Percentiles rank a stretch among this genome's conserved stretches.
Evolutionary conservation across 140 eudicot species (phyloP).

Genomic region (Senecio squalidus): DNA sequence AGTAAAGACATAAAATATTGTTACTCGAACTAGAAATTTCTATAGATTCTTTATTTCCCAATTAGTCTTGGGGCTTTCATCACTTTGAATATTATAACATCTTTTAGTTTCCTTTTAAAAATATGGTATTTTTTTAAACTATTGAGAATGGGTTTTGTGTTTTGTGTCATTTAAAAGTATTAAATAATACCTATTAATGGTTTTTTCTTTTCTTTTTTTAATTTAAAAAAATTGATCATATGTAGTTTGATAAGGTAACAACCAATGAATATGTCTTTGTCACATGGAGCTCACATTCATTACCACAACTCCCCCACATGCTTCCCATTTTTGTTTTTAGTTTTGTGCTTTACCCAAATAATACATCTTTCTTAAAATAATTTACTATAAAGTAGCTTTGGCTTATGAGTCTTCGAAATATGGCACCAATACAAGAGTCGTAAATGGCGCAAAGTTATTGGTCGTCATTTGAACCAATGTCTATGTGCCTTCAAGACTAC

Average conservation of each 20-base stretch:
- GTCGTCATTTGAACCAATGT: background rate
- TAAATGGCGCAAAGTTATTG: conserved; percentile 1
- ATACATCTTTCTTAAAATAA: background rate
- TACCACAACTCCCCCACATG: conserved; percentile 33
- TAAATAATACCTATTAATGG: background rate
- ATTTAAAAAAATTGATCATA: background rate
- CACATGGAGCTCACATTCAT: conserved; percentile 37
- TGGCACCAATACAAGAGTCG: background rate
- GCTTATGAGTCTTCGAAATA: conserved; percentile 2
- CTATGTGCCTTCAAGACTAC: background rate
- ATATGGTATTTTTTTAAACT: too few species aligned
- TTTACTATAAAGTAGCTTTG: background rate
- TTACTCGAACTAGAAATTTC: conserved; percentile 34
- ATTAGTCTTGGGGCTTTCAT: conserved; percentile 19
- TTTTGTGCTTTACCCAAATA: conserved; percentile 14
- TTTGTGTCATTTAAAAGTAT: background rate
- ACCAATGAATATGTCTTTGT: conserved; percentile 31
- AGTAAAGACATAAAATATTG: conserved; percentile 21
- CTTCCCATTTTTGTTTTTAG: conserved; percentile 20
- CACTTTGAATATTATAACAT: background rate
- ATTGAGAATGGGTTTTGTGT: too few species aligned
- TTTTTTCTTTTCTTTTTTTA: background rate
- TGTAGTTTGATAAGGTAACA: conserved; percentile 29
- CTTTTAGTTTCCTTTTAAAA: background rate
- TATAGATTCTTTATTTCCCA: conserved; percentile 18